Evolutionary conservation across 2,329 filamentous ascomycete genomes (phyloP), one percentile per base, ranked within the genome.

Genomic region (Amauroascus verrucosus): DNA sequence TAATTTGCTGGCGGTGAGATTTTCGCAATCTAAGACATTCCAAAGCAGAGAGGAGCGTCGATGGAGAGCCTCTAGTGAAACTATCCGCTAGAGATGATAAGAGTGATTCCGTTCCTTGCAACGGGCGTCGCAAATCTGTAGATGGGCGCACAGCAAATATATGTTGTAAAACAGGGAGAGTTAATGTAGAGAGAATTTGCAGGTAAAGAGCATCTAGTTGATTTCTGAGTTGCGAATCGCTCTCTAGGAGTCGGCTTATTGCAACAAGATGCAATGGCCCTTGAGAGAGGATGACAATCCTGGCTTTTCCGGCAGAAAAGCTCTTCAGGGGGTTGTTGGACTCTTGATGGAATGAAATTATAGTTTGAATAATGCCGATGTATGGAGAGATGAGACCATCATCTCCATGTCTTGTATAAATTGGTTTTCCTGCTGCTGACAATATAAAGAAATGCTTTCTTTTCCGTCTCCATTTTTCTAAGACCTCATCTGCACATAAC

Each of bases 371-470:
- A 16, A 98, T 85, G 38, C 93, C 93, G 67, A 97, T 91, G 62
- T 93, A 96, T 48, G 86, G 86, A 62, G 94, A 95, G 65, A 97
- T 88, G 41, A 97, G 75, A 52, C 85, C 83, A 59, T 95, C 79
- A 61, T 96, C 88, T 38, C 94, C 93, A 66, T 98, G 91, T 47
- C 94, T 81, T 64, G 89, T 97, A 77, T 91, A 98, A 47, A 98
- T 94, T 9, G 93, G 94, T 67, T 98, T 98, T 18, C 93, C 93
- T 8, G 94, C 91, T 13, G 89, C 91, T 1, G 93, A 97, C 1
- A 98, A 75, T 62, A 98, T 95, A 70, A 98, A 82, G 68, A 95
- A 98, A 70, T 98, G 93, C 70, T 98, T 98, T 58, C 90, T 77
- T 72, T 97, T 97, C 35, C 85, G 81, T 66, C 89, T 93, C 90